Percentiles rank a stretch among this genome's conserved stretches.
Conservation (phyloP, 1,284 basidiomycete genomes). For the Clitocybe nebularis region DNA sequence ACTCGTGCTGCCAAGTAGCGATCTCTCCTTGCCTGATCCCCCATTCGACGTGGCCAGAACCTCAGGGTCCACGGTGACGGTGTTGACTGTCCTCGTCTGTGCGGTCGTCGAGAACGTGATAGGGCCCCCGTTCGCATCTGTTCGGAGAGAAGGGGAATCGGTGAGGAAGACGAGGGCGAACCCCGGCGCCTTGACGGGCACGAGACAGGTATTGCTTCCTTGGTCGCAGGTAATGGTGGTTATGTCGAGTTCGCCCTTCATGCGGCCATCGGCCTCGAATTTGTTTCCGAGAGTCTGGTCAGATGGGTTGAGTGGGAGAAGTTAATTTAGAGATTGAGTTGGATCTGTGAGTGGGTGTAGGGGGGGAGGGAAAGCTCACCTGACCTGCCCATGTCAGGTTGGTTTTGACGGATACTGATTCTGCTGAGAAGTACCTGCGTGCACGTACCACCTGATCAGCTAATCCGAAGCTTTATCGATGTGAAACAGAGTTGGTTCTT, state of each 20-base stretch:
- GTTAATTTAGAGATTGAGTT: too few relatives aligned
- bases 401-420: slow-evolving; percentile 54
- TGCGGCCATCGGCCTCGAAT: slow-evolving; percentile 63
- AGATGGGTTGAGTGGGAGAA: slow-evolving; percentile 2
- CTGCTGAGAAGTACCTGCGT: slow-evolving; percentile 43
- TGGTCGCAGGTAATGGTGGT: slow-evolving; percentile 48
- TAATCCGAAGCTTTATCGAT: background rate
- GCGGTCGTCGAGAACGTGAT: slow-evolving; percentile 56
- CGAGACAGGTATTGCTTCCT: slow-evolving; percentile 44
- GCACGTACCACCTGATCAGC: slow-evolving; percentile 9
- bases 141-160: slow-evolving; percentile 36
- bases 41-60: slow-evolving; percentile 50
- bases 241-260: slow-evolving; percentile 48
- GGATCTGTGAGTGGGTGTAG: too few relatives aligned
- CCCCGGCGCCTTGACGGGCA: slow-evolving; percentile 65
- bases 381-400: slow-evolving; percentile 72
- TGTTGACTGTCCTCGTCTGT: slow-evolving; percentile 43
- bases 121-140: slow-evolving; percentile 27
- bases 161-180: slow-evolving; percentile 65
- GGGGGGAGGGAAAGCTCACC: too few relatives aligned
- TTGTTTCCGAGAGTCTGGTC: slow-evolving; percentile 54
- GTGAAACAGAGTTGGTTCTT: slow-evolving; percentile 17
- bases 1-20: slow-evolving; percentile 39
- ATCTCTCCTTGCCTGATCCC: slow-evolving; percentile 31
- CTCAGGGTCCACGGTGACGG: slow-evolving; percentile 35